phyloP scores from a whole-genome alignment of 2,329 filamentous ascomycete species.

The Ophiostoma tasmaniense region DNA sequence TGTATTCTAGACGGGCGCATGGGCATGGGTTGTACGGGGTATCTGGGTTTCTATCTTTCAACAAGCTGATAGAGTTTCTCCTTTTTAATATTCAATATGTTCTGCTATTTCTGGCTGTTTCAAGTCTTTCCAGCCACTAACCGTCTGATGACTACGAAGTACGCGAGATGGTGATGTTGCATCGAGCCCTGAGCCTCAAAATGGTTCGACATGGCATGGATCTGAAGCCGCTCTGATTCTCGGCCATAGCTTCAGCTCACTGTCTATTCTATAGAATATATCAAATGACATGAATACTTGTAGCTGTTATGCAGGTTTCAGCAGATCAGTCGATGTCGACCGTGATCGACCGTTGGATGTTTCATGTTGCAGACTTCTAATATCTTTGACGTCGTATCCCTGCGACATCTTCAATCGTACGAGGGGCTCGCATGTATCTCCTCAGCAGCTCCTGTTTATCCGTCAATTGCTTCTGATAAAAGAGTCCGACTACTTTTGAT shows the following conservation, averaged over 20 bases:
- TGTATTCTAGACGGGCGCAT: not conserved
- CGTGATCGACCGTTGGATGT: not conserved
- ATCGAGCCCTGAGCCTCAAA: not conserved
- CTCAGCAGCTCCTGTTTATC: not conserved
- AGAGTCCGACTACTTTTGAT: too few relatives aligned
- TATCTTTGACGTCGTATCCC: not conserved
- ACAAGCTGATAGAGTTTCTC: not conserved
- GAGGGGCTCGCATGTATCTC: not conserved
- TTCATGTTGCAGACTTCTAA: slow-evolving; percentile 2
- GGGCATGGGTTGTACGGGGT: not conserved
- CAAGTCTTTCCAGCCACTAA: not conserved
- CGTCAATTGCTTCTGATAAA: too few relatives aligned
- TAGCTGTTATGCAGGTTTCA: too few relatives aligned
- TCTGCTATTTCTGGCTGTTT: not conserved
- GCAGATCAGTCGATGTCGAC: not conserved
- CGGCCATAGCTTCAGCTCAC: not conserved
- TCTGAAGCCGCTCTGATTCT: not conserved
- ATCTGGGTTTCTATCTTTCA: not conserved
- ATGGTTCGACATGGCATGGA: not conserved
- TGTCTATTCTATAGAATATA: too few relatives aligned
- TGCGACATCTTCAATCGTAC: not conserved
- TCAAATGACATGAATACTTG: too few relatives aligned
- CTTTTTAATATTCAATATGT: not conserved
- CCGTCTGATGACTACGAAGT: not conserved
- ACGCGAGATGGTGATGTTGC: not conserved